phyloP scores from a whole-genome alignment of 371 early-diverging fungal genomes.

The Mucor circinelloides region DNA sequence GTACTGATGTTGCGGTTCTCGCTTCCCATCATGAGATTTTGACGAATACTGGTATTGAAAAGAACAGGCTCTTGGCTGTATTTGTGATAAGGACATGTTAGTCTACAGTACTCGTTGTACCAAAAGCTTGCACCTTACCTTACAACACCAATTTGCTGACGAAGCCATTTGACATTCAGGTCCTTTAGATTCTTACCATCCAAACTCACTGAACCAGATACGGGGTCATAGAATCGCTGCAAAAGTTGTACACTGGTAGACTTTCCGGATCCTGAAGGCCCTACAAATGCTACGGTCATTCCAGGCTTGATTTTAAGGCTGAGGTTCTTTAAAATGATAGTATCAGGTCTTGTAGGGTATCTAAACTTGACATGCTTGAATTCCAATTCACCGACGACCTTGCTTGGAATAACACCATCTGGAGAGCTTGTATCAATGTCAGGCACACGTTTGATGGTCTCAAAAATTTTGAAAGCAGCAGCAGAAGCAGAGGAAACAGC shows the following conservation, averaged over 20 bases:
- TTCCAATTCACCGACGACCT: constrained; percentile 66
- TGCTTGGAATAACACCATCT: constrained; percentile 52
- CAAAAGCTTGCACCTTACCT: constrained; percentile 1
- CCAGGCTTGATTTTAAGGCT: constrained; percentile 70
- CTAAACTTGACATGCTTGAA: constrained; percentile 68
- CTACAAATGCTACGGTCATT: constrained; percentile 77
- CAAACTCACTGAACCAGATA: constrained; percentile 61
- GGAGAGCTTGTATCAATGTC: constrained; percentile 59
- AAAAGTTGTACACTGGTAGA: constrained; percentile 86
- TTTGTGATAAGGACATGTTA: too few species aligned
- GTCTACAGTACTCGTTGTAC: too few species aligned
- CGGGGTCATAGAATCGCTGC: constrained; percentile 87
- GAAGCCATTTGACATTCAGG: constrained; percentile 72
- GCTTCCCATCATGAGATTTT: constrained; percentile 76
- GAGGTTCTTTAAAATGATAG: constrained; percentile 62
- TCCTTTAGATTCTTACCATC: constrained; percentile 72
- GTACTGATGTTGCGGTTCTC: constrained; percentile 31
- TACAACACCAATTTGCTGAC: constrained; percentile 82
- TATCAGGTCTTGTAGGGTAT: constrained; percentile 78
- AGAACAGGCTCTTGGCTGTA: constrained; percentile 85
- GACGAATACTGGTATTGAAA: constrained; percentile 77
- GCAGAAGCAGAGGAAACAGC: constrained; percentile 65
- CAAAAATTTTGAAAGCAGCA: constrained; percentile 71
- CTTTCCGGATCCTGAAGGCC: constrained; percentile 88
- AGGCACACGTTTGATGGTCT: constrained; percentile 75